Evolutionary conservation across 306 rosid species (phyloP).

Genomic region (Trichosanthes cucumerina): DNA sequence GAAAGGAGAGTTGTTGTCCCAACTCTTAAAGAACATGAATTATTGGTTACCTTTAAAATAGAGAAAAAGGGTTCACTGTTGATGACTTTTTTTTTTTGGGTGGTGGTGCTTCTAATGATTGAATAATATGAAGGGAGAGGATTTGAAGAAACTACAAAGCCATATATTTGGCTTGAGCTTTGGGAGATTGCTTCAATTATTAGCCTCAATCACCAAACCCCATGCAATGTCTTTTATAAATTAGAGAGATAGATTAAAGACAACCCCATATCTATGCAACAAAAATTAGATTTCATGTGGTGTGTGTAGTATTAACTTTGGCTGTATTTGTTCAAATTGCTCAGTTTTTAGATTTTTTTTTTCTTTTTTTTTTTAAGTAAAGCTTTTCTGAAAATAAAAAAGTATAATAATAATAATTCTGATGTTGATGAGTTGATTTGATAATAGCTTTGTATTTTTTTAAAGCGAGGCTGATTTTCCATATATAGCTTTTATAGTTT

Average conservation of each 20-base stretch:
- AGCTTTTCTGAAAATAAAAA: no score
- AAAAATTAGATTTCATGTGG: not conserved
- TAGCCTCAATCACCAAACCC: not conserved
- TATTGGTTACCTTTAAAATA: not conserved
- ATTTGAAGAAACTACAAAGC: not conserved
- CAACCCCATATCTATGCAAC: not conserved
- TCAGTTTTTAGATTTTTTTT: not conserved
- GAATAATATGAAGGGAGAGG: not conserved
- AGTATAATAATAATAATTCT: no score
- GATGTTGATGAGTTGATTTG: no score
- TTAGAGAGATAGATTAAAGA: not conserved
- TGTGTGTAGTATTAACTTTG: not conserved
- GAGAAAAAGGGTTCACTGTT: not conserved
- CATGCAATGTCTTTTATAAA: not conserved
- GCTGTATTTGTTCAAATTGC: not conserved
- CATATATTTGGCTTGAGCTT: not conserved
- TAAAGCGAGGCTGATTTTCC: no score
- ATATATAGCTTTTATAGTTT: no score
- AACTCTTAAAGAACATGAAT: not conserved
- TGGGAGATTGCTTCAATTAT: conserved; percentile 8
- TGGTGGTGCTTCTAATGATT: not conserved
- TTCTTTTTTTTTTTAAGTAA: no score
- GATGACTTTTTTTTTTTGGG: not conserved
- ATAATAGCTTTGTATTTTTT: no score
- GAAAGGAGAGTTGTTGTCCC: not conserved